Evolutionary conservation across 176 grass and related monocot genomes (phyloP).

Genomic region (Oryza officinalis): DNA sequence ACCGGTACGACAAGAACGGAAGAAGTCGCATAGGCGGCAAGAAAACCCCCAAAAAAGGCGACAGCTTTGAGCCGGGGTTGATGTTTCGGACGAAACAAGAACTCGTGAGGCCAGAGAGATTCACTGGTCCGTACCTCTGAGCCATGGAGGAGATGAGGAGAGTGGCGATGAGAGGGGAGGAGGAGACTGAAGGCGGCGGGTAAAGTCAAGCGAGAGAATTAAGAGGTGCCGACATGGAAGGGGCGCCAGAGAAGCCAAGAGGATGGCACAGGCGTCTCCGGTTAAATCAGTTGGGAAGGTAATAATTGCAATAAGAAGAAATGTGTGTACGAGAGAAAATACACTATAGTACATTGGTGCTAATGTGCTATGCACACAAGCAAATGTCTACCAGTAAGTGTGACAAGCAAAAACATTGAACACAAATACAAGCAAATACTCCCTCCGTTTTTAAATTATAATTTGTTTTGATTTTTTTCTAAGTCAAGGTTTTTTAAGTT

Average conservation of each 20-base stretch:
- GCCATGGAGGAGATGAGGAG: constrained; percentile 8
- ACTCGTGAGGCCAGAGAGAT: background rate
- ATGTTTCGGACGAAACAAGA: background rate
- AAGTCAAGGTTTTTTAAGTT: too few species aligned
- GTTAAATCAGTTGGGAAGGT: constrained; percentile 39
- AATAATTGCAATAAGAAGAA: background rate
- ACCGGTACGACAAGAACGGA: background rate
- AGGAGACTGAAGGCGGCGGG: constrained; percentile 10
- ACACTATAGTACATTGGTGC: background rate
- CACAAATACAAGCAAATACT: too few species aligned
- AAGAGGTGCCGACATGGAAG: background rate
- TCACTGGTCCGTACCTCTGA: constrained; percentile 10
- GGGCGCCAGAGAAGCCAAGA: background rate
- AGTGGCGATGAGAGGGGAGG: background rate
- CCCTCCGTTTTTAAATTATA: too few species aligned
- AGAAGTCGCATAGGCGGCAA: background rate
- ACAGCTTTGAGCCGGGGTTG: background rate
- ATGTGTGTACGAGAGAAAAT: background rate
- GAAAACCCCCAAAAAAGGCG: background rate
- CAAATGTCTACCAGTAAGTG: background rate
- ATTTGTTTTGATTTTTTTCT: too few species aligned
- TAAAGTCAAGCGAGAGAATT: constrained; percentile 31
- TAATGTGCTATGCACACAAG: constrained; percentile 8
- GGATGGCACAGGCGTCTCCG: background rate
- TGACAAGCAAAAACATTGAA: too few species aligned